phyloP scores from a whole-genome alignment of 1,284 basidiomycete species.

The Apiotrichum mycotoxinovorans region DNA sequence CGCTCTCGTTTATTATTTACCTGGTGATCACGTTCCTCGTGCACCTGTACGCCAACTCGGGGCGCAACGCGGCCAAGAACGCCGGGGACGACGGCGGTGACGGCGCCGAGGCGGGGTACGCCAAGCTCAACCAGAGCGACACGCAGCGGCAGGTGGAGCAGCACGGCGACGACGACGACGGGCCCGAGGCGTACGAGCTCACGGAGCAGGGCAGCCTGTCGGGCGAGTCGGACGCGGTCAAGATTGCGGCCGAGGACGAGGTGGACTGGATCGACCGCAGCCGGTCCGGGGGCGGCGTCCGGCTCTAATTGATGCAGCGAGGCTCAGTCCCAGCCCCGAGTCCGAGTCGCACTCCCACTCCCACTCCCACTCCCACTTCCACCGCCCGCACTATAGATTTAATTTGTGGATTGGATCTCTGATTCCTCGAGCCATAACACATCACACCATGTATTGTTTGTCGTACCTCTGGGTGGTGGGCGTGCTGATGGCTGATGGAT shows the following conservation, averaged over 20 bases:
- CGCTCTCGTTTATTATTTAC: slow-evolving; percentile 72
- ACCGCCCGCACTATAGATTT: no score
- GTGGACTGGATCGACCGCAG: slow-evolving; percentile 21
- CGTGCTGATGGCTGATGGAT: no score
- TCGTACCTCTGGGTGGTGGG: no score
- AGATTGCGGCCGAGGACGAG: slow-evolving; percentile 30
- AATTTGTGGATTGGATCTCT: no score
- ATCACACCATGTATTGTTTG: no score
- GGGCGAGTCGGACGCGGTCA: slow-evolving; percentile 34
- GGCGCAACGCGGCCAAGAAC: slow-evolving; percentile 55
- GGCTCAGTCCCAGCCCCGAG: no score
- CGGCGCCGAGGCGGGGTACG: slow-evolving; percentile 25
- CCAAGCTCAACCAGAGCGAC: slow-evolving; percentile 22
- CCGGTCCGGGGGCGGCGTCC: background rate
- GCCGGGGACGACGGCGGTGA: slow-evolving; percentile 7
- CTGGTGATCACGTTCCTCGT: slow-evolving; percentile 62
- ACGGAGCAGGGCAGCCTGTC: slow-evolving; percentile 23
- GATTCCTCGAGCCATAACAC: no score
- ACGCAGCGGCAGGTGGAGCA: background rate
- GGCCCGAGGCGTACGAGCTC: slow-evolving; percentile 45
- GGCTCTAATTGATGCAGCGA: slow-evolving; percentile 3
- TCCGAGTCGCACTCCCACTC: no score
- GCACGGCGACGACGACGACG: slow-evolving; percentile 23
- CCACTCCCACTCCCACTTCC: no score
- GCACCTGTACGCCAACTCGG: slow-evolving; percentile 60